Percentiles rank a stretch among this genome's conserved stretches.
phyloP scores from a whole-genome alignment of 129 eudicot species.

The Smallanthus sonchifolius region DNA sequence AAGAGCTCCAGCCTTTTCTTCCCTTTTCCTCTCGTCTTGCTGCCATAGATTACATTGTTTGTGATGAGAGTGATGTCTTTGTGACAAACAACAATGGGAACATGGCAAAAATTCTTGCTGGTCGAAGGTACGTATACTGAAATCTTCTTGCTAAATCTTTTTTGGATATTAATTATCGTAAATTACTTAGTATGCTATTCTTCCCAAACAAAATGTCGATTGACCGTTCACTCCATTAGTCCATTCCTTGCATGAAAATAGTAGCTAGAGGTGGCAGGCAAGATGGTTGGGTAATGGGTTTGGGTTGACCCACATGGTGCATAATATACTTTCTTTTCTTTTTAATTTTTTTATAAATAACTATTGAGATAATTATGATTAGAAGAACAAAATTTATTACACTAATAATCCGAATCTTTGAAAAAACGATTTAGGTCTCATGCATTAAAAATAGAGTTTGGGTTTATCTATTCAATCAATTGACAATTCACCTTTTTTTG shows the following conservation, averaged over 20 bases:
- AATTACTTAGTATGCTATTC: slow-evolving; percentile 7
- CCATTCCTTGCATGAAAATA: neutral
- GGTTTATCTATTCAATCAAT: neutral
- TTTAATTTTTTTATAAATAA: neutral
- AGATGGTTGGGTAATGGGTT: neutral
- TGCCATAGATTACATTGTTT: slow-evolving; percentile 89
- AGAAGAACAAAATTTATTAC: neutral
- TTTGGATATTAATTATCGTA: neutral
- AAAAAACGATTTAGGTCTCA: neutral
- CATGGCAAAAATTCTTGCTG: slow-evolving; percentile 96
- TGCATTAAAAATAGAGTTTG: neutral
- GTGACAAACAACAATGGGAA: slow-evolving; percentile 92
- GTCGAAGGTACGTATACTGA: slow-evolving; percentile 60
- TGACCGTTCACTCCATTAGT: neutral
- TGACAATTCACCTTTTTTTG: neutral
- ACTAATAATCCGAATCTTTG: neutral
- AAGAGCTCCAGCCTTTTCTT: slow-evolving; percentile 34
- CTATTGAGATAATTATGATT: neutral
- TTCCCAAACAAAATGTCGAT: neutral
- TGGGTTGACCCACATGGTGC: neutral
- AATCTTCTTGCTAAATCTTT: neutral
- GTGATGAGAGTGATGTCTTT: slow-evolving; percentile 91
- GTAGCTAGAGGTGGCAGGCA: neutral
- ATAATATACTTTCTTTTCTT: neutral
- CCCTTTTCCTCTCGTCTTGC: slow-evolving; percentile 61